Evolutionary conservation across 2,329 filamentous ascomycete genomes (phyloP).

Genomic region (Tolypocladium ovalisporum): DNA sequence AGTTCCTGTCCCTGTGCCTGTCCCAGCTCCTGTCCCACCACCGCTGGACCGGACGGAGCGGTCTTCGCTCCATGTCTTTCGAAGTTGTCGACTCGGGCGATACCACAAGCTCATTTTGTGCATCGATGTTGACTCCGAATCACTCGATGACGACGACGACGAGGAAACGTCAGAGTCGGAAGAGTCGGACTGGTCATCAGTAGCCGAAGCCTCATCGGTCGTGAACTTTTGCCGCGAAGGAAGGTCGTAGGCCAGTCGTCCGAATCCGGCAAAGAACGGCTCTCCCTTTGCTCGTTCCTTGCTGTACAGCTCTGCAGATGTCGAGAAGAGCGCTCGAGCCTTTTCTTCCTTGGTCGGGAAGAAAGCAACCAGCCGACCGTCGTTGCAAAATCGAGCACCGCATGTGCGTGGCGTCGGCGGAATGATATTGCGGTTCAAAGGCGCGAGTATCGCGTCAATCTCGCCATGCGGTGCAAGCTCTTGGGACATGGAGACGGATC

Average conservation of each 20-base stretch:
- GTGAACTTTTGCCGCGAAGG: slow-evolving; percentile 34
- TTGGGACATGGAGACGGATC: slow-evolving; percentile 50
- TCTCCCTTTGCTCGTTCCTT: slow-evolving; percentile 41
- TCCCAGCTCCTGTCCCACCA: slow-evolving; percentile 40
- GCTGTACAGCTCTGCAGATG: slow-evolving; percentile 31
- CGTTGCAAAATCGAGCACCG: slow-evolving; percentile 49
- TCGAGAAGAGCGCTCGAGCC: slow-evolving; percentile 37
- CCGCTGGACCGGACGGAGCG: slow-evolving; percentile 49
- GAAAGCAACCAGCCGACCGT: slow-evolving; percentile 55
- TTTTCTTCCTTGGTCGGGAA: slow-evolving; percentile 59
- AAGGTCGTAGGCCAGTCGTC: slow-evolving; percentile 39
- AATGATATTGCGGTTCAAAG: slow-evolving; percentile 39
- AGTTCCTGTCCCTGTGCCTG: slow-evolving; percentile 39
- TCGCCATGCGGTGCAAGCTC: slow-evolving; percentile 45
- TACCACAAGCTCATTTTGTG: slow-evolving; percentile 49
- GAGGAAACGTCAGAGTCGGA: slow-evolving; percentile 36
- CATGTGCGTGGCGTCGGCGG: slow-evolving; percentile 48
- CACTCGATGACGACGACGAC: slow-evolving; percentile 44
- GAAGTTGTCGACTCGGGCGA: slow-evolving; percentile 37
- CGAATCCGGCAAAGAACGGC: slow-evolving; percentile 47
- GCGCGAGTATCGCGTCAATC: slow-evolving; percentile 40
- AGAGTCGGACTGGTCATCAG: slow-evolving; percentile 39
- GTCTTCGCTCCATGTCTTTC: slow-evolving; percentile 45
- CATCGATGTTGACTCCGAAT: slow-evolving; percentile 53
- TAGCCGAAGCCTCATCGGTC: slow-evolving; percentile 38